These are phyloP conservation scores for Phytophthora gonapodyides DNA, from an alignment of 352 stramenopile species.

Conservation along the genomic window DNA sequence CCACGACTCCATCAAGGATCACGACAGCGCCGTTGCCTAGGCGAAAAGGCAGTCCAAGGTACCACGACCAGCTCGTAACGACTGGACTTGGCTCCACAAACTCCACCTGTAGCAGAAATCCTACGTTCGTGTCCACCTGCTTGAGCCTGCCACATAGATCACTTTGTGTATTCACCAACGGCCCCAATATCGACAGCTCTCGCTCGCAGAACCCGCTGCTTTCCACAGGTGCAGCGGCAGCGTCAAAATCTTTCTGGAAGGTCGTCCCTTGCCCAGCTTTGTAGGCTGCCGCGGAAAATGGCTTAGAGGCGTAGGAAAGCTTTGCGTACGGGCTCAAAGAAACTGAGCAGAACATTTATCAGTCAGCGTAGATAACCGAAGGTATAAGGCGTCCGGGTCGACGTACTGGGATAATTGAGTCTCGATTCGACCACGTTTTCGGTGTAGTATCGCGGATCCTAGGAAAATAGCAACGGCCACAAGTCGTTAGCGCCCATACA, in stretches of 20 bases:
- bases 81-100: constrained; percentile 47
- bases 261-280: constrained; percentile 41
- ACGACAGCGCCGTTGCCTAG: constrained; percentile 47
- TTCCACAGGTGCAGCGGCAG: constrained; percentile 40
- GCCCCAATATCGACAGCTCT: constrained; percentile 44
- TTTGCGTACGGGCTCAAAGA: constrained; percentile 44
- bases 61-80: constrained; percentile 55
- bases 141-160: constrained; percentile 53
- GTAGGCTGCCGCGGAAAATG: constrained; percentile 37
- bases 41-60: constrained; percentile 60
- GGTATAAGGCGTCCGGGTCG: no score
- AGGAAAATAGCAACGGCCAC: no score
- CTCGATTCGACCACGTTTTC: constrained; percentile 57
- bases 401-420: constrained; percentile 52
- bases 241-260: constrained; percentile 55
- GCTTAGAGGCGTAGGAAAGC: constrained; percentile 58
- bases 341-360: constrained; percentile 22
- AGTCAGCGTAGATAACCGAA: background rate
- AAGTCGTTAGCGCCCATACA: constrained; percentile 2
- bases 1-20: constrained; percentile 48
- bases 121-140: constrained; percentile 45
- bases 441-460: constrained; percentile 55
- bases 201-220: constrained; percentile 64
- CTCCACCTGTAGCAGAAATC: constrained; percentile 54
- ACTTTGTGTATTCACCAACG: constrained; percentile 46